Base-by-base conservation (phyloP, 1,284 basidiomycete genomes). In the Cutaneotrichosporon cavernicola region DNA sequence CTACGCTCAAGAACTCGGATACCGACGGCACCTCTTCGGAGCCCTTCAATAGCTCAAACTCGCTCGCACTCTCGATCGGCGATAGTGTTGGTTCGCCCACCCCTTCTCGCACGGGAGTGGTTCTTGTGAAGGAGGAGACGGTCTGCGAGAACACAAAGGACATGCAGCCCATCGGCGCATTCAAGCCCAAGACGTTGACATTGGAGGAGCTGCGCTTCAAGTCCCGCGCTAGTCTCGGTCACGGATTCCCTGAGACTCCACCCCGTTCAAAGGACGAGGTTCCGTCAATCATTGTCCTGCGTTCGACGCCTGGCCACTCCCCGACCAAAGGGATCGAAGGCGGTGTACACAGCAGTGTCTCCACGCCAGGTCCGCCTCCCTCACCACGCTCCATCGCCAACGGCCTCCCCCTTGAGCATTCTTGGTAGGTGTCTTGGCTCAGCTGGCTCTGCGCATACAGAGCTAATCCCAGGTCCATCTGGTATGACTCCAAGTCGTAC, bases 401-500 rank as follows among this genome's bases (percentile, higher is more conserved):
- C 31, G 90, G 90, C 75, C 91, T 92, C 74, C 92, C 92, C 4
- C 82, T 96, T 34, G 88, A 91, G 73, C 89, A 89, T 78, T 76
- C 86, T 62, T 96, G 92, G 91, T 91, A 64, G 70, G 87, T 83
- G 16, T 10, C n/a, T 8, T 8, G 34, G 34, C 11, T 36, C 34
- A 5, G 34, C 26, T 18, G 22, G n/a, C n/a, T 16, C 21, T 38
- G 16, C 3, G 22, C 40, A 13, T 13, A 14, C 2, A 34, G 3
- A n/a, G 5, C 63, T 65, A 30, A 63, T 58, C 1, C 30, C 72
- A 90, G 90, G 92, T 93, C 91, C 5, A 84, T 96, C 62, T 95
- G 87, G 80, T 92, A 92, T 77, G 93, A 97, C 76, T 86, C 88
- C 16, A 93, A 93, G 82, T 80, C 86, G 49, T 90, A 88, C 77